phyloP scores from a whole-genome alignment of 305 asterid species.

The Solanum aculeatissimum region DNA sequence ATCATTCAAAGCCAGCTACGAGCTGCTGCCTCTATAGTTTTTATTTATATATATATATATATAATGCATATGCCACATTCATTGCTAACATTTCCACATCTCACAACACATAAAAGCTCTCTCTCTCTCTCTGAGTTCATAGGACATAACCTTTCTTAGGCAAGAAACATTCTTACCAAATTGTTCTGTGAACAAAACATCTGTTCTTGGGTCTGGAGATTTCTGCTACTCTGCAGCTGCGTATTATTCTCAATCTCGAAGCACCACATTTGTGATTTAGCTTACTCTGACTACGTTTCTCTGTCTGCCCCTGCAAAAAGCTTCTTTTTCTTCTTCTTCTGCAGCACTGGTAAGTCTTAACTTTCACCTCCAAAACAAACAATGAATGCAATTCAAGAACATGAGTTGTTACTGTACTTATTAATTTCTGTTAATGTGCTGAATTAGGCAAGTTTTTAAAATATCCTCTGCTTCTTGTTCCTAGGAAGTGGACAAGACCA shows the following conservation, averaged over 20 bases:
- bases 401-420: background rate
- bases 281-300: background rate
- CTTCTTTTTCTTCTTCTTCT: background rate
- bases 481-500: background rate
- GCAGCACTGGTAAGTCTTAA: background rate
- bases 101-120: background rate
- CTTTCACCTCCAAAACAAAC: background rate
- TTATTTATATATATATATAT: slow-evolving; percentile 21
- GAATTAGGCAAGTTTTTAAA: background rate
- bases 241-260: background rate
- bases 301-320: background rate
- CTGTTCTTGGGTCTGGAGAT: slow-evolving; percentile 23
- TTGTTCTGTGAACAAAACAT: slow-evolving; percentile 4
- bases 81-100: slow-evolving; percentile 16
- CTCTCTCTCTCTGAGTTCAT: background rate
- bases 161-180: slow-evolving; percentile 2
- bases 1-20: background rate
- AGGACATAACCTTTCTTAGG: background rate
- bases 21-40: background rate
- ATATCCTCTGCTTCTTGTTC: background rate
- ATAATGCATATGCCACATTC: slow-evolving; percentile 16
- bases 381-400: background rate
- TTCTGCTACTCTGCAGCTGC: slow-evolving; percentile 4
- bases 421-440: background rate
- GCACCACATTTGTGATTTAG: background rate